Percentiles rank a stretch among this genome's conserved stretches.
phyloP scores from a whole-genome alignment of 169 alveolate species.

The Prorocentrum cordatum region DNA sequence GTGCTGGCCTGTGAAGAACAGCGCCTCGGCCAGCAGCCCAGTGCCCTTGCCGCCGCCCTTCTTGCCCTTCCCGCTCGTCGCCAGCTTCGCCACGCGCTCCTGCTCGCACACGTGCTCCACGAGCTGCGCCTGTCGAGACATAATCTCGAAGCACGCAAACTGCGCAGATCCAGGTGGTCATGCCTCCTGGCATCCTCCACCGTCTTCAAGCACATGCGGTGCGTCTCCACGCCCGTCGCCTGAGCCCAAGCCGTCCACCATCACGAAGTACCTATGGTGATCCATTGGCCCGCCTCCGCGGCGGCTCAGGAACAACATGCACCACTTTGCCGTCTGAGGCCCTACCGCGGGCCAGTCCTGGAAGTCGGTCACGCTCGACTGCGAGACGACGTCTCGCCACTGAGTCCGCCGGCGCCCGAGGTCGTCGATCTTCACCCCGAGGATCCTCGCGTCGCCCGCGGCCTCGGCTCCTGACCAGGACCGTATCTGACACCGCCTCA shows the following conservation, averaged over 20 bases:
- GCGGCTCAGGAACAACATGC: background rate
- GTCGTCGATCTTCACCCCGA: background rate
- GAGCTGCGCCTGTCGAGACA: background rate
- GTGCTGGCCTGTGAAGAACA: too few species aligned
- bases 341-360: constrained; percentile 32
- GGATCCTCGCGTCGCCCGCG: background rate
- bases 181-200: background rate
- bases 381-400: constrained; percentile 4
- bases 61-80: too few species aligned
- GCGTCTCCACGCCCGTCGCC: constrained; percentile 10
- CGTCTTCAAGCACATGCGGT: background rate
- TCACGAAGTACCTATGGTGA: constrained; percentile 1
- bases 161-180: constrained; percentile 4
- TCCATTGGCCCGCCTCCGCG: background rate
- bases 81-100: too few species aligned
- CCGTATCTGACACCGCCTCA: too few species aligned
- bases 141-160: background rate
- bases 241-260: background rate
- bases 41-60: too few species aligned
- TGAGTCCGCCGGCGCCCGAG: background rate
- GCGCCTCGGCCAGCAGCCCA: too few species aligned
- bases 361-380: background rate
- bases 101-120: constrained; percentile 11
- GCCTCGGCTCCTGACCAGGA: too few species aligned
- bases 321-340: constrained; percentile 13